Conservation (phyloP, 176 grass and related monocot genomes). For the Chrysopogon serrulatus region DNA sequence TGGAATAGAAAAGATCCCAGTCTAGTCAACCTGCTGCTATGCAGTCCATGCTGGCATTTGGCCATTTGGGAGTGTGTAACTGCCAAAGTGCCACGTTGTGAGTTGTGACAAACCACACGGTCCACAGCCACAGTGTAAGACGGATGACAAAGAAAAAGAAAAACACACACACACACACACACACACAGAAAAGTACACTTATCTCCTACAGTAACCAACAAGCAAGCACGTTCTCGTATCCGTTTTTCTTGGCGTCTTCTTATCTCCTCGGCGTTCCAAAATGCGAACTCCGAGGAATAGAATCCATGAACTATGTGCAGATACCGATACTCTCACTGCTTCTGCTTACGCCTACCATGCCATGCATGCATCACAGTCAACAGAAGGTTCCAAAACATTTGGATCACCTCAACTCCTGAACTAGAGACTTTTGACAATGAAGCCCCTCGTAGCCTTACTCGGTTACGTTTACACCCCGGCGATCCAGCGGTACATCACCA, state of each 20-base stretch:
- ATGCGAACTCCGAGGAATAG: constrained; percentile 28
- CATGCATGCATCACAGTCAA: constrained; percentile 2
- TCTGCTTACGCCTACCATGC: background rate
- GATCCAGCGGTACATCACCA: constrained; percentile 78
- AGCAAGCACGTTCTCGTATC: background rate
- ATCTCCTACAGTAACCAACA: background rate
- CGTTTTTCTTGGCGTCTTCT: background rate
- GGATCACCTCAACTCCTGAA: constrained; percentile 12
- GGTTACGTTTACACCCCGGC: constrained; percentile 42
- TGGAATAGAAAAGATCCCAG: background rate
- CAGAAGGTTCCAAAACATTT: constrained; percentile 17
- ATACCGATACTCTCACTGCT: background rate
- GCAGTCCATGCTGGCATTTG: background rate
- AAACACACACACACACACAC: no score
- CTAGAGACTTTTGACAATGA: background rate
- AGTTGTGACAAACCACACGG: background rate
- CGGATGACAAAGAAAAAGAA: no score
- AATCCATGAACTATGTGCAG: constrained; percentile 30
- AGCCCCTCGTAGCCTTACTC: background rate
- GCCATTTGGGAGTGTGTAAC: background rate
- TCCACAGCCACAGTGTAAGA: background rate
- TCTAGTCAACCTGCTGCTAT: no score
- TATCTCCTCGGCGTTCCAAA: constrained; percentile 20
- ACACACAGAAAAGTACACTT: background rate
- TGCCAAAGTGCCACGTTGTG: constrained; percentile 2